These are phyloP conservation scores for Eucalyptus camaldulensis DNA, from an alignment of 345 rosid genomes.

Conservation along the genomic window DNA sequence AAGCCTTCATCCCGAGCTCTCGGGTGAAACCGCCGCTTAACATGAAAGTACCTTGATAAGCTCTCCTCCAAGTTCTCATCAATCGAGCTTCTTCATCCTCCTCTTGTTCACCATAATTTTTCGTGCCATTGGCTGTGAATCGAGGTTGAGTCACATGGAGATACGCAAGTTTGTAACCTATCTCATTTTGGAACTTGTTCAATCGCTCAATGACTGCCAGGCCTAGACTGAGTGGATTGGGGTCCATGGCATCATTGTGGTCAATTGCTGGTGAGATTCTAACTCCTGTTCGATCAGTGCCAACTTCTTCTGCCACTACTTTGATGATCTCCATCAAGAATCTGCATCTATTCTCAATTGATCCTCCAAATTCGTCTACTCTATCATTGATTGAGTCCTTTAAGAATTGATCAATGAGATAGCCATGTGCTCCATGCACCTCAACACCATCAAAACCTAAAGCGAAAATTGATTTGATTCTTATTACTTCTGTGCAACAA, in stretches of 20 bases:
- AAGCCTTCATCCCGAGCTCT: neutral
- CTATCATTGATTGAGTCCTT: neutral
- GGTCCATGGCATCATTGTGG: neutral
- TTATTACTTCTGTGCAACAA: neutral
- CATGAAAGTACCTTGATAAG: neutral
- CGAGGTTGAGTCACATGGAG: neutral
- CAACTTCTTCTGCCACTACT: neutral
- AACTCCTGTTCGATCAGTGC: neutral
- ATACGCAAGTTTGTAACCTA: neutral
- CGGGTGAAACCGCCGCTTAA: neutral
- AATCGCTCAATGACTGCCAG: neutral
- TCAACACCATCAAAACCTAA: neutral
- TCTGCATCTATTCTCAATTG: neutral
- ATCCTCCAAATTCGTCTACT: neutral
- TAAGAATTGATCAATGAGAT: constrained; percentile 1
- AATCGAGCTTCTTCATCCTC: neutral
- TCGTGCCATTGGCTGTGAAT: neutral
- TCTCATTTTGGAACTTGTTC: neutral
- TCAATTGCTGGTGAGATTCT: neutral
- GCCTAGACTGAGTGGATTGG: neutral
- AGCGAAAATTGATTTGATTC: neutral
- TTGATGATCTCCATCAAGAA: neutral
- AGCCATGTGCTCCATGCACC: neutral
- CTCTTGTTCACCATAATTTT: neutral
- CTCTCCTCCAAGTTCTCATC: neutral